Evolutionary conservation across 2,329 filamentous ascomycete species (phyloP).

Genomic region (Thermochaetoides dissita): DNA sequence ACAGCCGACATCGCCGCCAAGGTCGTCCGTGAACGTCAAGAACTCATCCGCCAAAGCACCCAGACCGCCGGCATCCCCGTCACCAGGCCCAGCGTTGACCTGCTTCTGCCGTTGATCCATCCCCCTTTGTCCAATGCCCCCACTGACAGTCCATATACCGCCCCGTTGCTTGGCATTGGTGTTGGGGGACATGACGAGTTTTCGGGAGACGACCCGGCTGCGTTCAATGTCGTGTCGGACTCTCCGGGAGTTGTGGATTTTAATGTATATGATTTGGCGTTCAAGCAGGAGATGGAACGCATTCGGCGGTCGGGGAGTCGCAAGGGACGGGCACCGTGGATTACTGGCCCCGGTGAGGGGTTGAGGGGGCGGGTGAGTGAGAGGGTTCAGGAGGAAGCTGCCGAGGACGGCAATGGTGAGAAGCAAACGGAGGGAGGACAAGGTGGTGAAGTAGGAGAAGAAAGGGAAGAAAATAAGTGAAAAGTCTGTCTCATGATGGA

Average conservation of each 20-base stretch:
- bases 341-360: slow-evolving; percentile 18
- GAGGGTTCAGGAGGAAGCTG: not conserved
- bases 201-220: slow-evolving; percentile 24
- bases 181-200: slow-evolving; percentile 42
- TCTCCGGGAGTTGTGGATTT: slow-evolving; percentile 74
- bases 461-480: no score
- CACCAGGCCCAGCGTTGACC: not conserved
- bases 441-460: no score
- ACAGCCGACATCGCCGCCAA: slow-evolving; percentile 35
- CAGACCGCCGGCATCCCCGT: no score
- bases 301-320: slow-evolving; percentile 34
- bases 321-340: not conserved
- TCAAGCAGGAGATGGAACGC: slow-evolving; percentile 64
- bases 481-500: no score
- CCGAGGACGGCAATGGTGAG: not conserved
- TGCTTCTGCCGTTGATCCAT: not conserved
- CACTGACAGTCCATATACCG: slow-evolving; percentile 40
- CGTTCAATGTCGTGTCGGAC: slow-evolving; percentile 52
- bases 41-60: slow-evolving; percentile 19
- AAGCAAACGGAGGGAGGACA: no score
- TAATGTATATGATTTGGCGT: slow-evolving; percentile 79
- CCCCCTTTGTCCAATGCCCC: slow-evolving; percentile 30
- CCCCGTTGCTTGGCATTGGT: slow-evolving; percentile 61
- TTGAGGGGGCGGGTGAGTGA: slow-evolving; percentile 13
- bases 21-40: slow-evolving; percentile 33